Conservation (phyloP, 164 flowering plant genomes). For the Magnolia officinalis region DNA sequence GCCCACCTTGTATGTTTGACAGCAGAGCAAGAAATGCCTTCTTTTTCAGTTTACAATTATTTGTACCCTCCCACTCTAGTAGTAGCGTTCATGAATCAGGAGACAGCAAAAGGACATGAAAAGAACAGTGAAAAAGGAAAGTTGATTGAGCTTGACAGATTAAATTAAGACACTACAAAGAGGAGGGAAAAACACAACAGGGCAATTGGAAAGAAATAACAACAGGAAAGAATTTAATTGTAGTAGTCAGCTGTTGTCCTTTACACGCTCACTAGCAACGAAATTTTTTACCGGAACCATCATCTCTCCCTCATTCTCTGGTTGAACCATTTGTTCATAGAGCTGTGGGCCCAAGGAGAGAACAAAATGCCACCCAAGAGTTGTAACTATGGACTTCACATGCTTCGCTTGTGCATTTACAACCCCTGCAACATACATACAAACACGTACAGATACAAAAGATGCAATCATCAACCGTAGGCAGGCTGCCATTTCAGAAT, state of each 20-base stretch:
- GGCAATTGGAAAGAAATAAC: neutral
- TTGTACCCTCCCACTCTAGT: no score
- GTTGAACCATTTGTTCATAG: neutral
- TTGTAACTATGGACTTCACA: constrained; percentile 1
- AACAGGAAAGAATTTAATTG: neutral
- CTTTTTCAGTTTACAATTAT: no score
- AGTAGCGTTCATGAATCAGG: neutral
- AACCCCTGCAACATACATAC: neutral
- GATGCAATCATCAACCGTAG: neutral
- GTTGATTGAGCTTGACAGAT: constrained; percentile 9
- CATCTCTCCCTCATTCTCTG: neutral
- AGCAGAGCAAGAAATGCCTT: no score
- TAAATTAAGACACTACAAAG: neutral
- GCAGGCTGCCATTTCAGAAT: neutral
- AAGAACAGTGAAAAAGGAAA: constrained; percentile 6
- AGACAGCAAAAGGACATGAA: neutral
- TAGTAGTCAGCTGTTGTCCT: constrained; percentile 17
- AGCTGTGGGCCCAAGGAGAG: neutral
- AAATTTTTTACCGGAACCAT: constrained; percentile 9
- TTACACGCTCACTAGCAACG: constrained; percentile 14
- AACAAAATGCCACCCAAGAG: neutral
- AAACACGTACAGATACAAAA: constrained; percentile 6
- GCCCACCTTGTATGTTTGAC: no score
- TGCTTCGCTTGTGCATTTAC: neutral
- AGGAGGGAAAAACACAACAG: neutral